These are phyloP conservation scores for Moniliophthora roreri DNA, from an alignment of 1,284 basidiomycete genomes.

Conservation along the genomic window DNA sequence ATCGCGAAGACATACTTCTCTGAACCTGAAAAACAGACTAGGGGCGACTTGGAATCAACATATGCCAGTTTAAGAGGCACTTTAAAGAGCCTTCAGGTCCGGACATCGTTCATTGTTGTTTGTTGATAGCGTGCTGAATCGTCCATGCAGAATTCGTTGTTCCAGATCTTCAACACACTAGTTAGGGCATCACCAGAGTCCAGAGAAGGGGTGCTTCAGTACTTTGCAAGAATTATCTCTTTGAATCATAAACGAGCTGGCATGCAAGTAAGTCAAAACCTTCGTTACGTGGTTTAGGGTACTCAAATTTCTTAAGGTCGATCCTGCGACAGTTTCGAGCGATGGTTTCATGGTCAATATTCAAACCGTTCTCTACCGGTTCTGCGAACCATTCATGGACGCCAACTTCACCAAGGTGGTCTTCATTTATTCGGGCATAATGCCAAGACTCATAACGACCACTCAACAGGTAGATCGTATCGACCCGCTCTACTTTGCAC, in stretches of 20 bases:
- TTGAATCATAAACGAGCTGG: constrained; percentile 88
- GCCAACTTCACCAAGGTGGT: constrained; percentile 87
- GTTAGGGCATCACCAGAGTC: constrained; percentile 81
- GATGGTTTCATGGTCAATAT: constrained; percentile 96
- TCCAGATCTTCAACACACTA: constrained; percentile 87
- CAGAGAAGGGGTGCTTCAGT: constrained; percentile 84
- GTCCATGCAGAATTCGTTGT: constrained; percentile 64
- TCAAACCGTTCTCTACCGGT: constrained; percentile 78
- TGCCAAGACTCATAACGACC: constrained; percentile 6
- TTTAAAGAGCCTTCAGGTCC: constrained; percentile 78
- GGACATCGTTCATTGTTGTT: background rate
- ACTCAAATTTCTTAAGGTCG: constrained; percentile 52
- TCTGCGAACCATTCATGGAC: constrained; percentile 98
- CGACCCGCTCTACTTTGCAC: constrained; percentile 80
- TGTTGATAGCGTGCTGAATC: constrained; percentile 6
- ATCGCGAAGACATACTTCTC: constrained; percentile 84
- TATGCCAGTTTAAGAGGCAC: constrained; percentile 82
- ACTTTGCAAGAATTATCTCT: constrained; percentile 72
- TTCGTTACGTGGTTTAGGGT: background rate
- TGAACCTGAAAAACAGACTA: constrained; percentile 74
- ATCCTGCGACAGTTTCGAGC: constrained; percentile 81
- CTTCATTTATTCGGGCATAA: too few relatives aligned
- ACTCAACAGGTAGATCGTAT: constrained; percentile 82
- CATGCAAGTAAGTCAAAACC: constrained; percentile 62
- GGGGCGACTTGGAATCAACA: constrained; percentile 80